Percentiles rank a stretch among this genome's conserved stretches.
Evolutionary conservation across 2,329 filamentous ascomycete species (phyloP).

Genomic region (Fusarium nematophilum): DNA sequence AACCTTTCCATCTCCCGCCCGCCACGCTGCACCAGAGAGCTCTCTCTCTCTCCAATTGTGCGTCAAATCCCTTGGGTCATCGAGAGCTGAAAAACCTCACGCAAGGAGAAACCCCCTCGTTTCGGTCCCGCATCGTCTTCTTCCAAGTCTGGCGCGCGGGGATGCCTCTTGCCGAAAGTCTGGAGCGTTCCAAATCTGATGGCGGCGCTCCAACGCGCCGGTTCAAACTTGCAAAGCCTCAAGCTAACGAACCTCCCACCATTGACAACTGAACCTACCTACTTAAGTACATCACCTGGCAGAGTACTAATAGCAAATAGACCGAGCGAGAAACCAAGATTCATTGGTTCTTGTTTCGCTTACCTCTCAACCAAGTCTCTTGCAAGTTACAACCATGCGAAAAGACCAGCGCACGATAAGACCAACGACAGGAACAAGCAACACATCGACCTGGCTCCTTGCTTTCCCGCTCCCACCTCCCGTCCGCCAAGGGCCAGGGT

Average conservation of each 20-base stretch:
- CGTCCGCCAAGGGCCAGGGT: slow-evolving; percentile 10
- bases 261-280: slow-evolving; percentile 1
- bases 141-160: slow-evolving; percentile 6
- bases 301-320: slow-evolving; percentile 1
- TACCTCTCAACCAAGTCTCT: slow-evolving; percentile 7
- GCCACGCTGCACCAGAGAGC: slow-evolving; percentile 14
- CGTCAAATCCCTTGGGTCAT: background rate
- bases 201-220: slow-evolving; percentile 21
- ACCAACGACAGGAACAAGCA: background rate
- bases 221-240: slow-evolving; percentile 23
- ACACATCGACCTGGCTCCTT: slow-evolving; percentile 22
- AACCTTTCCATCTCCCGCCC: background rate
- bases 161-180: slow-evolving; percentile 28
- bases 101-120: slow-evolving; percentile 15
- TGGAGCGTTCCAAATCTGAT: slow-evolving; percentile 37
- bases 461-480: slow-evolving; percentile 30
- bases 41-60: background rate
- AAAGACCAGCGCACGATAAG: slow-evolving; percentile 2
- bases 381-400: background rate
- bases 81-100: slow-evolving; percentile 2
- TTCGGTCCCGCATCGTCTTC: slow-evolving; percentile 7
- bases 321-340: background rate
- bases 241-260: slow-evolving; percentile 17
- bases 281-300: slow-evolving; percentile 7
- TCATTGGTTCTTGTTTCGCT: slow-evolving; percentile 19